These are phyloP conservation scores for Hygrocybe coccinea DNA, from an alignment of 768 basidiomycete species.

Conservation along the genomic window DNA sequence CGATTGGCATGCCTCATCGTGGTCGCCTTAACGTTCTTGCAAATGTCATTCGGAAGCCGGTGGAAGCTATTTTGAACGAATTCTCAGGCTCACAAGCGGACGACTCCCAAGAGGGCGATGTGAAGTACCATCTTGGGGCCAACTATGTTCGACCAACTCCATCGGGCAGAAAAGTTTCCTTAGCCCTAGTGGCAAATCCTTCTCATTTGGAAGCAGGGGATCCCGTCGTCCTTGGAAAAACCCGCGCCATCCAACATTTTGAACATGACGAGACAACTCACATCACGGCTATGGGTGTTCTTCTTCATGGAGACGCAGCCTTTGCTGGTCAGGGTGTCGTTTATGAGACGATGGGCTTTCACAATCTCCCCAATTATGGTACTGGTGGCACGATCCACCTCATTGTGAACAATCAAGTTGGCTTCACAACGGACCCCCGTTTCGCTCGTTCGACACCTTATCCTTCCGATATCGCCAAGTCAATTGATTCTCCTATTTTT, in stretches of 20 bases:
- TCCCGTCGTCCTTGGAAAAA: conserved; percentile 98
- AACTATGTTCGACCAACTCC: conserved; percentile 98
- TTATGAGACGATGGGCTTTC: conserved; percentile 99
- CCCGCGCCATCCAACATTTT: conserved; percentile 93
- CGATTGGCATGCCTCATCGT: conserved; percentile 99
- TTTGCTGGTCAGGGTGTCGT: conserved; percentile 98
- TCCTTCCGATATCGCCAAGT: conserved; percentile 96
- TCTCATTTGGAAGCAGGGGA: conserved; percentile 97
- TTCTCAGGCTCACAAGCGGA: conserved; percentile 70
- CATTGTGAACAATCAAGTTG: conserved; percentile 98
- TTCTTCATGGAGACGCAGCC: conserved; percentile 96
- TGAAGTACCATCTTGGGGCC: conserved; percentile 98
- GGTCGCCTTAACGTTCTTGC: conserved; percentile 96
- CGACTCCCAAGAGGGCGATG: conserved; percentile 87
- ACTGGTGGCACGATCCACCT: conserved; percentile 98
- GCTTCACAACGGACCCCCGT: conserved; percentile 97
- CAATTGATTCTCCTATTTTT: conserved; percentile 98
- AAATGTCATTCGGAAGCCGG: conserved; percentile 97
- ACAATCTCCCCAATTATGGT: conserved; percentile 90
- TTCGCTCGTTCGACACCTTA: conserved; percentile 98
- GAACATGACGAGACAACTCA: conserved; percentile 80
- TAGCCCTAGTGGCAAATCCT: conserved; percentile 97
- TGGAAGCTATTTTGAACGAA: conserved; percentile 97
- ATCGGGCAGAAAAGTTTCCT: conserved; percentile 93
- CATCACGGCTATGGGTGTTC: conserved; percentile 86